Percentiles rank a stretch among this genome's conserved stretches.
These are phyloP conservation scores for Cercospora sesami DNA, from an alignment of 2,329 filamentous ascomycete genomes.

Conservation along the genomic window DNA sequence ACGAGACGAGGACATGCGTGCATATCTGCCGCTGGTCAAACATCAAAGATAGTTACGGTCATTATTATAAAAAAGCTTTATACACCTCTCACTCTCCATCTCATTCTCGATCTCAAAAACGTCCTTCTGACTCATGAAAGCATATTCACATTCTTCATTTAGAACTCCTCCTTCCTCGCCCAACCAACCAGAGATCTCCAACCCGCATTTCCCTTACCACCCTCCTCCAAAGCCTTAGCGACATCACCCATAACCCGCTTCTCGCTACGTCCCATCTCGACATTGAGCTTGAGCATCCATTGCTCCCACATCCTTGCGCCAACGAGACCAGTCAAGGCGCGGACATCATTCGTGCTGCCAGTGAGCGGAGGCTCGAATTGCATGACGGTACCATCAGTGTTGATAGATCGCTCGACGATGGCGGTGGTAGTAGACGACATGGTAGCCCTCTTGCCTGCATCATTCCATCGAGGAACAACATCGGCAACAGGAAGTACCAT, in stretches of 20 bases:
- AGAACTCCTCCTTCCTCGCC: slow-evolving; percentile 51
- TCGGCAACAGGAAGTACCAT: slow-evolving; percentile 76
- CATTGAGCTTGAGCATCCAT: slow-evolving; percentile 86
- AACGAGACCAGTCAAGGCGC: slow-evolving; percentile 70
- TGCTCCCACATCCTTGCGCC: slow-evolving; percentile 94
- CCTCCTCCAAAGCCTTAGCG: slow-evolving; percentile 60
- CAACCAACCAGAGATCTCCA: slow-evolving; percentile 63
- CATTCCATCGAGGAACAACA: slow-evolving; percentile 43
- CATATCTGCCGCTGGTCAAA: slow-evolving; percentile 14
- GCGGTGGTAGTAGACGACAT: slow-evolving; percentile 8
- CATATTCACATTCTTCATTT: neutral
- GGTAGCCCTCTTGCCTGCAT: slow-evolving; percentile 31
- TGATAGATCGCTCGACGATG: slow-evolving; percentile 40
- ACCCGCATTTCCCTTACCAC: slow-evolving; percentile 57
- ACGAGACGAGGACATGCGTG: too few relatives aligned
- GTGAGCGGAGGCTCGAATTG: slow-evolving; percentile 37
- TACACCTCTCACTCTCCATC: neutral
- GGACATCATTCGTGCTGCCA: slow-evolving; percentile 40
- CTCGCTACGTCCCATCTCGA: slow-evolving; percentile 73
- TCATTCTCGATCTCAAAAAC: neutral
- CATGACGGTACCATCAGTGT: slow-evolving; percentile 35
- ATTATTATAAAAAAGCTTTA: slow-evolving; percentile 15
- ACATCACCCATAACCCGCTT: slow-evolving; percentile 56
- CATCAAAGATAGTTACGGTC: slow-evolving; percentile 22
- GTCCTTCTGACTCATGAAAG: slow-evolving; percentile 9